Conservation (phyloP, 2,329 filamentous ascomycete species). For the Penicillium sp. region DNA sequence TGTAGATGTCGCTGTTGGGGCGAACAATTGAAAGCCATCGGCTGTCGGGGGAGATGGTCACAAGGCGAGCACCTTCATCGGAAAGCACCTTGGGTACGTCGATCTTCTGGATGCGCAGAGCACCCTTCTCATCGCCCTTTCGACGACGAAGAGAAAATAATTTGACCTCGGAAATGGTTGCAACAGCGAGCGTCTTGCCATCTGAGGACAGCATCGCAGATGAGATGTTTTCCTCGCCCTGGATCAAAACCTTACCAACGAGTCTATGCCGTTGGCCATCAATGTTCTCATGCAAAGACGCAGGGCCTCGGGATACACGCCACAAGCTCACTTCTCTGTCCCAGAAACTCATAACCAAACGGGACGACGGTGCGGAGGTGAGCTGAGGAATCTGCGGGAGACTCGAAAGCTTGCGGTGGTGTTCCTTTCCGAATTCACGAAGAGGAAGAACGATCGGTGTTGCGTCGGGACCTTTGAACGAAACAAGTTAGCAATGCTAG, state of each 20-base stretch:
- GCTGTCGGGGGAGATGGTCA: constrained; percentile 53
- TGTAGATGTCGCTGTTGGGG: constrained; percentile 57
- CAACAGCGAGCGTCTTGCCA: constrained; percentile 71
- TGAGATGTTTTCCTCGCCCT: constrained; percentile 78
- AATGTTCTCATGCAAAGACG: constrained; percentile 48
- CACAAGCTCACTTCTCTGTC: constrained; percentile 83
- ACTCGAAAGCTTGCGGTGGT: constrained; percentile 77
- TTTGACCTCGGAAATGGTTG: constrained; percentile 72
- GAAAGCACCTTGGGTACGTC: constrained; percentile 59
- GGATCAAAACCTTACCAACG: constrained; percentile 63
- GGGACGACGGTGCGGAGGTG: constrained; percentile 67
- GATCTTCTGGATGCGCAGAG: constrained; percentile 69
- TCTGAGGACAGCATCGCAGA: constrained; percentile 69
- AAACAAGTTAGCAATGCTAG: constrained; percentile 31
- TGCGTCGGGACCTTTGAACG: constrained; percentile 70
- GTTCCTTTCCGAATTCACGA: constrained; percentile 70
- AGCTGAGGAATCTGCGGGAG: constrained; percentile 77
- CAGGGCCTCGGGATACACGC: constrained; percentile 53
- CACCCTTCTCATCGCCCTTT: constrained; percentile 53
- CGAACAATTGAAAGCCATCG: constrained; percentile 53
- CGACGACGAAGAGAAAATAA: constrained; percentile 66
- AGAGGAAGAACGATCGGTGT: constrained; percentile 79
- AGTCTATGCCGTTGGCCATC: constrained; percentile 46
- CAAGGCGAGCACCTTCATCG: constrained; percentile 63
- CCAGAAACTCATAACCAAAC: constrained; percentile 89